phyloP scores from a whole-genome alignment of 441 rosid species.

The Aquilaria agallochum region DNA sequence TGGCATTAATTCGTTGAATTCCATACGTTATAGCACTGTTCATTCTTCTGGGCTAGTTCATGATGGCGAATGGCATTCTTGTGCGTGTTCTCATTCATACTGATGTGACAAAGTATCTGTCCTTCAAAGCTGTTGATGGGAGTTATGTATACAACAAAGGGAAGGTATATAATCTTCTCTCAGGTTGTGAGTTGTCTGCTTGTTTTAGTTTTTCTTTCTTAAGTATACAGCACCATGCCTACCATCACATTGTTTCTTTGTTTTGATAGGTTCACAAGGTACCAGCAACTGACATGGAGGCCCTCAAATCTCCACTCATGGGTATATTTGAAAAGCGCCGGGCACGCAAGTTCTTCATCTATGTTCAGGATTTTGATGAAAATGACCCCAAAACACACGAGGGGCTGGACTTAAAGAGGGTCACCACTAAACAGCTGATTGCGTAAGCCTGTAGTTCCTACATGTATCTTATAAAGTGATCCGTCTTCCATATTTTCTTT shows the following conservation, averaged over 20 bases:
- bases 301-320: constrained; percentile 90
- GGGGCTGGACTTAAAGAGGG: constrained; percentile 85
- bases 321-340: constrained; percentile 95
- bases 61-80: constrained; percentile 95
- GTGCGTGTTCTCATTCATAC: constrained; percentile 93
- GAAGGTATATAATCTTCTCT: constrained; percentile 42
- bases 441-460: constrained; percentile 42
- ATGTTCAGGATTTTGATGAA: constrained; percentile 77
- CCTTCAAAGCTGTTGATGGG: constrained; percentile 92
- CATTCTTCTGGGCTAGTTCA: constrained; percentile 41
- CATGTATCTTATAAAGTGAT: background rate
- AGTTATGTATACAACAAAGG: constrained; percentile 81
- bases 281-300: constrained; percentile 91
- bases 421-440: constrained; percentile 71
- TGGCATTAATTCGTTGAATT: background rate
- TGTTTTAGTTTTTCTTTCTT: too few relatives aligned
- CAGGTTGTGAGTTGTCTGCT: background rate
- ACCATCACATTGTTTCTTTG: background rate
- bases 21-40: background rate
- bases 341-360: constrained; percentile 77
- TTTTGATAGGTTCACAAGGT: constrained; percentile 71
- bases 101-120: constrained; percentile 84
- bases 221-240: background rate
- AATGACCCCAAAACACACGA: constrained; percentile 81
- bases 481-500: background rate